phyloP scores from a whole-genome alignment of 176 grass and related monocot species.

The Panicum miliaceum region DNA sequence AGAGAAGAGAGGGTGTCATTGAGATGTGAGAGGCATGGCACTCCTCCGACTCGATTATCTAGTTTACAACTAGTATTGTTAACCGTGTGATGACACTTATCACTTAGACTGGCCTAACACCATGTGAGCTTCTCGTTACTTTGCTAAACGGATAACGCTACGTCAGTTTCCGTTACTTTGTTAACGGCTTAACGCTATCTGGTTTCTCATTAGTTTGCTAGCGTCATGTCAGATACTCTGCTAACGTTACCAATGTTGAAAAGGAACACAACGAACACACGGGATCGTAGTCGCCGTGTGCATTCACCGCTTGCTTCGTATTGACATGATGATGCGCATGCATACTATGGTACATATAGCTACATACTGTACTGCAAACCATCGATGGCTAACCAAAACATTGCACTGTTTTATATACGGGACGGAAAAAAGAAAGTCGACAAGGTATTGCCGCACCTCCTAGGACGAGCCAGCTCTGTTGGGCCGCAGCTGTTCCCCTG shows the following conservation, averaged over 20 bases:
- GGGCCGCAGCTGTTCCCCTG: neutral
- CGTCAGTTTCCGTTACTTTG: too few relatives aligned
- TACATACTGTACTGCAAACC: too few relatives aligned
- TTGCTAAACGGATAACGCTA: neutral
- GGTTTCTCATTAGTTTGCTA: neutral
- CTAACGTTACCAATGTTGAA: too few relatives aligned
- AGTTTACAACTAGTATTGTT: too few relatives aligned
- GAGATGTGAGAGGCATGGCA: too few relatives aligned
- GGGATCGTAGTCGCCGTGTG: neutral
- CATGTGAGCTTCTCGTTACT: neutral
- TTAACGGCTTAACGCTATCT: too few relatives aligned
- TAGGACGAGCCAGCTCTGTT: neutral
- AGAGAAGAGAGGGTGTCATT: too few relatives aligned
- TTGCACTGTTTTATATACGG: neutral
- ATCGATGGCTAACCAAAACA: neutral
- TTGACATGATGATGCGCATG: neutral
- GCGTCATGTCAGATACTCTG: neutral
- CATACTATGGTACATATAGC: too few relatives aligned
- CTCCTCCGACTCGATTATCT: too few relatives aligned
- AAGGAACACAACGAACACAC: neutral
- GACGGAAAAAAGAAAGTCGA: neutral
- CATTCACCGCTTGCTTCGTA: neutral
- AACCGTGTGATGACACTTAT: too few relatives aligned
- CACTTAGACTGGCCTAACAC: too few relatives aligned
- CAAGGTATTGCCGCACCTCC: neutral